Percentiles rank a stretch among this genome's conserved stretches.
Evolutionary conservation across 2,329 filamentous ascomycete genomes (phyloP).

Genomic region (Coniochaeta sp.): DNA sequence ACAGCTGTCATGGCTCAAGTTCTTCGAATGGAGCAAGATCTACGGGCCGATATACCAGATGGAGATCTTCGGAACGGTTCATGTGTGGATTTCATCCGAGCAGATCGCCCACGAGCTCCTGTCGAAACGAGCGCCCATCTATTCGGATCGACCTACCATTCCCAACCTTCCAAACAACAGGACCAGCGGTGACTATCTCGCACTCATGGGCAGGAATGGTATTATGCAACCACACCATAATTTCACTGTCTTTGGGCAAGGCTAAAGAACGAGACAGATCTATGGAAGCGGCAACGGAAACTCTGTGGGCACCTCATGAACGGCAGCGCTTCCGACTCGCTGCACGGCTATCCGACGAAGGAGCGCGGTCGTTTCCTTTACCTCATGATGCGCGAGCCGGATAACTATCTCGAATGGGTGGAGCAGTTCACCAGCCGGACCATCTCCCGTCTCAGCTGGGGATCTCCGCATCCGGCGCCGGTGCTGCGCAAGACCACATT

Average conservation of each 20-base stretch:
- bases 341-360: conserved; percentile 33
- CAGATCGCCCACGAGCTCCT: conserved; percentile 36
- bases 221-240: conserved; percentile 1
- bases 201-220: conserved; percentile 35
- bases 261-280: conserved; percentile 22
- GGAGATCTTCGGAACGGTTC: conserved; percentile 35
- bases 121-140: conserved; percentile 30
- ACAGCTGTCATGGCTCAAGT: conserved; percentile 36
- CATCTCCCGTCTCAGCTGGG: conserved; percentile 37
- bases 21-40: conserved; percentile 37
- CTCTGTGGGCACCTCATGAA: conserved; percentile 36
- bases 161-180: conserved; percentile 39
- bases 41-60: conserved; percentile 40
- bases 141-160: conserved; percentile 39
- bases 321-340: conserved; percentile 22
- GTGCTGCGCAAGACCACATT: conserved; percentile 36
- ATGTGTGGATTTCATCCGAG: conserved; percentile 41
- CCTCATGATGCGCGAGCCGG: conserved; percentile 28
- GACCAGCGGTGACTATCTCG: conserved; percentile 38
- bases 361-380: conserved; percentile 40
- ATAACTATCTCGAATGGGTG: conserved; percentile 35
- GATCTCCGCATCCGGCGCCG: conserved; percentile 30
- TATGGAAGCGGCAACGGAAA: conserved; percentile 40
- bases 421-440: conserved; percentile 40
- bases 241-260: not conserved